Conservation (phyloP, 495 filamentous ascomycete genomes). For the Aspergillus baeticus region DNA sequence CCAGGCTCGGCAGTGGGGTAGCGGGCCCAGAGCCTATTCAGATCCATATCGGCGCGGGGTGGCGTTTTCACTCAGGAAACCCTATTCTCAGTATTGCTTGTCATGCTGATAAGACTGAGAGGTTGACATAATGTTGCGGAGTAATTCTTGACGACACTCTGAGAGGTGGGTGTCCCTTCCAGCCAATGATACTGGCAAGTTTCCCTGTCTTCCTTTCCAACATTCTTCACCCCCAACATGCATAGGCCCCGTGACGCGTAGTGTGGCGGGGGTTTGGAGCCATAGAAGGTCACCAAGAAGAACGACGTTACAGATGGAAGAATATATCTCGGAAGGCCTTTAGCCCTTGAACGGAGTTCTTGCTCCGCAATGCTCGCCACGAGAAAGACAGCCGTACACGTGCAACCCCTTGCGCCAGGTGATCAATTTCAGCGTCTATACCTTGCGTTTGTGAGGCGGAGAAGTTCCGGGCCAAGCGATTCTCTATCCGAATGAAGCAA, state of each 20-base stretch:
- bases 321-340: not conserved
- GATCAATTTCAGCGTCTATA: not conserved
- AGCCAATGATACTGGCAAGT: not conserved
- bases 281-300: not conserved
- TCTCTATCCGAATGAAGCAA: not conserved
- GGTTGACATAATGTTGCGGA: slow-evolving; percentile 1
- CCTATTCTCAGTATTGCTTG: not conserved
- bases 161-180: not conserved
- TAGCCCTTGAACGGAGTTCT: not conserved
- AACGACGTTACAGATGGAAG: not conserved
- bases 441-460: not conserved
- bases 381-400: not conserved
- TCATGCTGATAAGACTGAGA: not conserved
- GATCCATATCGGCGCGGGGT: slow-evolving; percentile 5
- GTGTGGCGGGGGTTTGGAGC: not conserved
- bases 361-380: not conserved
- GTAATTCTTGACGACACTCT: not conserved
- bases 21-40: not conserved
- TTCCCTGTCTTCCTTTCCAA: not conserved
- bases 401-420: not conserved
- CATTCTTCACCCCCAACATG: not conserved
- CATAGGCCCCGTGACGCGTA: not conserved
- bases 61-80: not conserved
- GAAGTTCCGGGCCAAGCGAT: not conserved
- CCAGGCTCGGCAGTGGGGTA: slow-evolving; percentile 5